phyloP scores from a whole-genome alignment of 768 basidiomycete genomes.

The Solioccasus polychromus region DNA sequence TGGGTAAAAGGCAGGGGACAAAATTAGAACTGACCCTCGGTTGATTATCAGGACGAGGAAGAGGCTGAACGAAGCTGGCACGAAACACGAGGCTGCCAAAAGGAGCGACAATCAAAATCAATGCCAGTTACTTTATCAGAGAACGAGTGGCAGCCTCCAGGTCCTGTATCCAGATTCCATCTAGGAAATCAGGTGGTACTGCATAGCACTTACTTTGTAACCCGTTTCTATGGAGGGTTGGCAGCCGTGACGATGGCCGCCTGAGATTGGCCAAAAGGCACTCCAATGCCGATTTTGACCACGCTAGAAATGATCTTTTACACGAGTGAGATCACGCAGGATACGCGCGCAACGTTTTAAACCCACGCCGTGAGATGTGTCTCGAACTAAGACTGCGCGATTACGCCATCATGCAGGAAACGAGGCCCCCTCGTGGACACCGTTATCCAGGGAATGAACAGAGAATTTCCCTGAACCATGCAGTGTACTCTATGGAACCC shows the following conservation, averaged over 20 bases:
- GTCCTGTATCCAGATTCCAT: conserved; percentile 8
- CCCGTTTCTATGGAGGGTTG: background rate
- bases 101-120: conserved; percentile 21
- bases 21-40: conserved; percentile 28
- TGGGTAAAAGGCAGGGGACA: conserved; percentile 12
- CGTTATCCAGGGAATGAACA: no score
- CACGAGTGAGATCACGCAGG: conserved; percentile 5
- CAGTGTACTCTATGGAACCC: background rate
- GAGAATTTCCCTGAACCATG: conserved; percentile 12
- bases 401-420: conserved; percentile 23
- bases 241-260: no score
- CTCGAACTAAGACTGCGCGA: conserved; percentile 15
- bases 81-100: conserved; percentile 36
- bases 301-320: background rate
- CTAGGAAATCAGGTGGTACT: conserved; percentile 8
- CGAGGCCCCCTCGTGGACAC: conserved; percentile 30
- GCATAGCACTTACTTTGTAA: conserved; percentile 1
- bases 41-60: conserved; percentile 32
- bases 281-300: background rate
- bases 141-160: background rate
- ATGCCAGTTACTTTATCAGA: conserved; percentile 27
- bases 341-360: conserved; percentile 13
- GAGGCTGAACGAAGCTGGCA: conserved; percentile 24
- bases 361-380: conserved; percentile 19
- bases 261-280: background rate